Conservation (phyloP, 352 stramenopile species). For the Phytopythium cucurbitacearum region DNA sequence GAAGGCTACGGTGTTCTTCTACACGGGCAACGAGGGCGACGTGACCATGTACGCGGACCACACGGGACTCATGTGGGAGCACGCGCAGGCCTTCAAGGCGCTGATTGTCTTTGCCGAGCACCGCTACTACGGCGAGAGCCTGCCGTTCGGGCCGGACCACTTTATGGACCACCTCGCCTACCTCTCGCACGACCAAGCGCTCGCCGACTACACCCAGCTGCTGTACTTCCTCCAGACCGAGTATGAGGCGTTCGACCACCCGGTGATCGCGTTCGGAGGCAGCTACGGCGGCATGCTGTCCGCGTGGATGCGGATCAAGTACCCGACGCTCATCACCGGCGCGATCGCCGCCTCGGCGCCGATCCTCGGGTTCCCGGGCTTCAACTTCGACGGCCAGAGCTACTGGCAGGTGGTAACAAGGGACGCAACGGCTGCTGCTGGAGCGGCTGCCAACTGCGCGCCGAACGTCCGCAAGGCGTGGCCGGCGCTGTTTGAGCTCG, state of each 20-base stretch:
- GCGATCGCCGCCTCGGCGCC: constrained; percentile 93
- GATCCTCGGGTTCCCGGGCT: constrained; percentile 88
- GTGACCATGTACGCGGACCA: constrained; percentile 93
- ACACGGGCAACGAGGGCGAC: constrained; percentile 94
- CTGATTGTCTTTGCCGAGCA: constrained; percentile 95
- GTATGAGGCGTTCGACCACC: constrained; percentile 58
- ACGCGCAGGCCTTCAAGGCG: constrained; percentile 84
- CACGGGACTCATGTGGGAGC: constrained; percentile 94
- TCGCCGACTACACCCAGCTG: constrained; percentile 91
- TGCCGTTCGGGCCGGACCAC: constrained; percentile 63
- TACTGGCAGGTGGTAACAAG: constrained; percentile 84
- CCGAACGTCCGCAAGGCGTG: constrained; percentile 82
- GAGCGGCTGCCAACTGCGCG: constrained; percentile 71
- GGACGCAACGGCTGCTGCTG: constrained; percentile 63
- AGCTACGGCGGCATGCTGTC: constrained; percentile 95
- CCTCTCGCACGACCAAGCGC: constrained; percentile 88
- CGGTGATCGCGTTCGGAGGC: constrained; percentile 94
- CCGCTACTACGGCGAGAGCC: constrained; percentile 92
- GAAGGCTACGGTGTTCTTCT: constrained; percentile 89
- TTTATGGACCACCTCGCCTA: constrained; percentile 79
- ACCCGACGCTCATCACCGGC: constrained; percentile 88
- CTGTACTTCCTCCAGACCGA: constrained; percentile 83
- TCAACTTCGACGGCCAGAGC: constrained; percentile 57
- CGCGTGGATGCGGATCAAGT: constrained; percentile 94
- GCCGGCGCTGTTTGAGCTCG: constrained; percentile 68